These are phyloP conservation scores for Hypoxylon fuscum DNA, from an alignment of 495 filamentous ascomycete genomes.

Conservation along the genomic window DNA sequence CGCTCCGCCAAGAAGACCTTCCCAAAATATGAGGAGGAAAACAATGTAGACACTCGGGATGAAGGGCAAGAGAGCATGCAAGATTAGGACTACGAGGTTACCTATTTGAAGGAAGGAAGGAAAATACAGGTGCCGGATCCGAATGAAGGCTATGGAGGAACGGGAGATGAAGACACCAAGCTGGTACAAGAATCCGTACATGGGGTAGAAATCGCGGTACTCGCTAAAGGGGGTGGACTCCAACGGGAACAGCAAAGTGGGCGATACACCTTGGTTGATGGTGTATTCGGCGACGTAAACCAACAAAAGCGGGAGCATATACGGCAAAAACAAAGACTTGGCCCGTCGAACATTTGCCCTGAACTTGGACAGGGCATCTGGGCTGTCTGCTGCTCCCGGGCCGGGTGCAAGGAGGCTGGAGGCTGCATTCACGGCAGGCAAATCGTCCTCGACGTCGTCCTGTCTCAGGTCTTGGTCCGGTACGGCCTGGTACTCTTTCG, in stretches of 20 bases:
- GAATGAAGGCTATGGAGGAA: constrained; percentile 86
- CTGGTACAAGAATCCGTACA: constrained; percentile 92
- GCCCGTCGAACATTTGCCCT: constrained; percentile 54
- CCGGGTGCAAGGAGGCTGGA: constrained; percentile 52
- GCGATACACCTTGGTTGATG: constrained; percentile 92
- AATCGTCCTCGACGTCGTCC: constrained; percentile 49
- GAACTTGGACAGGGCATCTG: constrained; percentile 51
- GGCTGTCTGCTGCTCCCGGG: constrained; percentile 23
- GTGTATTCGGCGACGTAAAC: constrained; percentile 97
- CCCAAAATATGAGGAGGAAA: constrained; percentile 91
- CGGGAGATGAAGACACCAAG: constrained; percentile 92
- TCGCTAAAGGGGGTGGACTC: constrained; percentile 75
- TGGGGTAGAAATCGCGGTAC: constrained; percentile 90
- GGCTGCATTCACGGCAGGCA: constrained; percentile 37
- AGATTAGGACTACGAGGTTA: constrained; percentile 77
- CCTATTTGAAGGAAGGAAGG: constrained; percentile 83
- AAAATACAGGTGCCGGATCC: constrained; percentile 80
- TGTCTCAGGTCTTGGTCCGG: constrained; percentile 54
- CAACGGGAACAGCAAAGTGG: constrained; percentile 88
- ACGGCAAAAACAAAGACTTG: constrained; percentile 58
- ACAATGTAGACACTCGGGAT: constrained; percentile 85
- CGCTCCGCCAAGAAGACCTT: constrained; percentile 85
- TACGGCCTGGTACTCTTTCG: constrained; percentile 54
- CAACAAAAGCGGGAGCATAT: constrained; percentile 88
- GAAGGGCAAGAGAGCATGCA: constrained; percentile 79